phyloP scores from a whole-genome alignment of 139 green algal species.

The Auxenochlorella pyrenoidosa region DNA sequence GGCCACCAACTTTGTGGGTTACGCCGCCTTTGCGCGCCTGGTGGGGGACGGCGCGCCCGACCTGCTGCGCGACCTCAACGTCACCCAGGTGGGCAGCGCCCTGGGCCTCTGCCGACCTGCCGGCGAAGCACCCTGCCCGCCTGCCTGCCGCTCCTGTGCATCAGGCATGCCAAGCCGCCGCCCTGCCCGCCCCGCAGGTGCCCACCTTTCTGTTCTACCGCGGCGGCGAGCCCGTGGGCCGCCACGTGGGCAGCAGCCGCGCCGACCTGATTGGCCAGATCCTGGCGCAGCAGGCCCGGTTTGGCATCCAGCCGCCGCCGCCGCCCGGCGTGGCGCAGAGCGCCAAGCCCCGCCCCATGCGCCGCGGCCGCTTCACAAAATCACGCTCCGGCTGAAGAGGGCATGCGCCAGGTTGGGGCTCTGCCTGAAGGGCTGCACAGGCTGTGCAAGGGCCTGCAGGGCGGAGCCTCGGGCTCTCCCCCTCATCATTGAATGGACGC shows the following conservation, averaged over 20 bases:
- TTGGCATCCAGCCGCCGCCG: slow-evolving; percentile 52
- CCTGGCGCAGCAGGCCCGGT: slow-evolving; percentile 61
- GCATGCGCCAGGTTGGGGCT: neutral
- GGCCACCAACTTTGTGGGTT: slow-evolving; percentile 66
- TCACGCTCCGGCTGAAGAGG: neutral
- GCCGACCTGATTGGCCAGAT: slow-evolving; percentile 90
- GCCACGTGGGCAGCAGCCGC: slow-evolving; percentile 80
- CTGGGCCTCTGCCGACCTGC: too few relatives aligned
- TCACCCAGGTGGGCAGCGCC: slow-evolving; percentile 66
- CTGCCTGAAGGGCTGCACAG: neutral
- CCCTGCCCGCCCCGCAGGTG: slow-evolving; percentile 54
- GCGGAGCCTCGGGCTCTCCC: neutral
- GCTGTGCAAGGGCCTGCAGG: neutral
- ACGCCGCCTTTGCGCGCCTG: slow-evolving; percentile 68
- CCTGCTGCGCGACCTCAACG: slow-evolving; percentile 61
- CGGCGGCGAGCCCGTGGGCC: slow-evolving; percentile 65
- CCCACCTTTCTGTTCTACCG: slow-evolving; percentile 92
- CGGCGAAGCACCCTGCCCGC: too few relatives aligned
- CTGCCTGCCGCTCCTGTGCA: neutral
- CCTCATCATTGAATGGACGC: too few relatives aligned
- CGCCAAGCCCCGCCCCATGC: neutral
- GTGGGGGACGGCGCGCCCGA: slow-evolving; percentile 57
- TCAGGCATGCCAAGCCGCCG: too few relatives aligned
- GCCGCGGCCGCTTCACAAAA: neutral
- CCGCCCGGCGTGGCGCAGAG: neutral